phyloP scores from a whole-genome alignment of 1,284 basidiomycete species.

The Trichosporon sp. region DNA sequence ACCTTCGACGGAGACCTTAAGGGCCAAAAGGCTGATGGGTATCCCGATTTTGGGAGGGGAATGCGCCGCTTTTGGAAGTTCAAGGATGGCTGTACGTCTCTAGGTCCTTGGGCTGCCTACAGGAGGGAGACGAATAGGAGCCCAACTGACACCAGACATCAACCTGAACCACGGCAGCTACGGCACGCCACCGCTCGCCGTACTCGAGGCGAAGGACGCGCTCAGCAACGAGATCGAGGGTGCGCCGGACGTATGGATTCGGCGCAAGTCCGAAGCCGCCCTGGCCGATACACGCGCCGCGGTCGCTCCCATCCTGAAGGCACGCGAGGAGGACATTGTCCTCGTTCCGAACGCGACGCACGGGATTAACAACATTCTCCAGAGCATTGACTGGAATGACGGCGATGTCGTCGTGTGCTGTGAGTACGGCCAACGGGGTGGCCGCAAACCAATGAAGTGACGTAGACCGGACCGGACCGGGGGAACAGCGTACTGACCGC shows the following conservation, averaged over 20 bases:
- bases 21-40: slow-evolving; percentile 29
- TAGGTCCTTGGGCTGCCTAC: too few relatives aligned
- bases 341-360: slow-evolving; percentile 62
- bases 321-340: slow-evolving; percentile 61
- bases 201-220: slow-evolving; percentile 55
- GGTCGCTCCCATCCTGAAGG: slow-evolving; percentile 61
- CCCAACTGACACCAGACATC: slow-evolving; percentile 47
- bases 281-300: slow-evolving; percentile 53
- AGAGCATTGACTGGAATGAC: slow-evolving; percentile 59
- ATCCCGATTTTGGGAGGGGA: slow-evolving; percentile 56
- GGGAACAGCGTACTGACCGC: too few relatives aligned
- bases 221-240: slow-evolving; percentile 56
- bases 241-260: slow-evolving; percentile 63
- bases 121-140: neutral
- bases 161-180: slow-evolving; percentile 68
- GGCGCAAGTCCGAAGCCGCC: slow-evolving; percentile 51
- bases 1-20: slow-evolving; percentile 25
- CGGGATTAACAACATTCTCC: slow-evolving; percentile 63
- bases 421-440: too few relatives aligned
- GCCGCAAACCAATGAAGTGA: too few relatives aligned
- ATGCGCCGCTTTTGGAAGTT: slow-evolving; percentile 61
- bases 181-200: slow-evolving; percentile 62
- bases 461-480: too few relatives aligned
- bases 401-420: slow-evolving; percentile 56
- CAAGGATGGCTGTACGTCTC: slow-evolving; percentile 53